Percentiles rank a stretch among this genome's conserved stretches.
These are phyloP conservation scores for Pseudocohnilembus persalinus DNA, from an alignment of 169 alveolate species.

Conservation along the genomic window DNA sequence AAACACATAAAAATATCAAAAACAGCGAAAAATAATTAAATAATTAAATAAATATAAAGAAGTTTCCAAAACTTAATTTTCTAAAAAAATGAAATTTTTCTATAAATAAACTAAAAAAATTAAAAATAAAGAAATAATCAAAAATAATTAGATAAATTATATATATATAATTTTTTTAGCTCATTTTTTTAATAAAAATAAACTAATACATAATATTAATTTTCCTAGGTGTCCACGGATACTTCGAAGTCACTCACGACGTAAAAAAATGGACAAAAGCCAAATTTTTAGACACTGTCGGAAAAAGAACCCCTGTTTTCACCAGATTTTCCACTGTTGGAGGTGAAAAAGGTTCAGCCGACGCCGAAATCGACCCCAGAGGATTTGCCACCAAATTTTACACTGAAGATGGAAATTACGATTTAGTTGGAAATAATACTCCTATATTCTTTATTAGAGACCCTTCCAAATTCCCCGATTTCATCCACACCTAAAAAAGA, in stretches of 20 bases:
- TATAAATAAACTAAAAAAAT: no score
- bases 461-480: conserved; percentile 84
- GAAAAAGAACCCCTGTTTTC: conserved; percentile 81
- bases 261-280: conserved; percentile 81
- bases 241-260: conserved; percentile 81
- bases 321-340: conserved; percentile 81
- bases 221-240: conserved; percentile 73
- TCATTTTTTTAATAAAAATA: no score
- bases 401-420: conserved; percentile 88
- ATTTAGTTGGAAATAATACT: conserved; percentile 83
- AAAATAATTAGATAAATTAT: background rate
- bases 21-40: no score
- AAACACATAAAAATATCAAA: no score
- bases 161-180: no score
- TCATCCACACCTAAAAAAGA: conserved; percentile 80
- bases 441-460: conserved; percentile 85
- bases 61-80: no score
- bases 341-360: conserved; percentile 83
- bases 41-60: no score
- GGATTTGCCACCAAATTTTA: conserved; percentile 85
- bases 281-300: conserved; percentile 63
- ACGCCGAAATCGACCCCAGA: conserved; percentile 83
- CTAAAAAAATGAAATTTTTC: no score
- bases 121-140: background rate
- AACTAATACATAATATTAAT: background rate